Conservation (phyloP, 106 monocot species). For the Gastrodia elata region DNA sequence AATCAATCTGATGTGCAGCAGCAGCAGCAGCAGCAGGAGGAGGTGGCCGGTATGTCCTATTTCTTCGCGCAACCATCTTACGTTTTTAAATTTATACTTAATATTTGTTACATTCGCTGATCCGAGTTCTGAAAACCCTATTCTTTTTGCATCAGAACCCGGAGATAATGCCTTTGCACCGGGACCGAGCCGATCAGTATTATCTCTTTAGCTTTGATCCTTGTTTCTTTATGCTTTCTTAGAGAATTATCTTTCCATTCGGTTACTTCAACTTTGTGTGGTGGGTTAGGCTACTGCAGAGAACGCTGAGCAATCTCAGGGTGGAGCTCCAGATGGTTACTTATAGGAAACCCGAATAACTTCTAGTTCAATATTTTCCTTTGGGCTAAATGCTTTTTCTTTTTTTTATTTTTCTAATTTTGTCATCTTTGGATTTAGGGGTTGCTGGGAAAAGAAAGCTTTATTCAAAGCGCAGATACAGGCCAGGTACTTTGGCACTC, state of each 20-base stretch:
- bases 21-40: not conserved
- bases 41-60: not conserved
- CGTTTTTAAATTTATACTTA: not conserved
- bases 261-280: not conserved
- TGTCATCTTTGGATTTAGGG: not conserved
- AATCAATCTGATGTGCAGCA: not conserved
- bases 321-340: not conserved
- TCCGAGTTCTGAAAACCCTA: slow-evolving; percentile 1
- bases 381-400: not conserved
- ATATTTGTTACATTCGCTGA: not conserved
- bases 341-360: not conserved
- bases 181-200: not conserved
- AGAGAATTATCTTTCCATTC: not conserved
- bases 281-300: not conserved
- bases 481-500: slow-evolving; percentile 5
- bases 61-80: not conserved
- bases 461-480: not conserved
- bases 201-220: not conserved
- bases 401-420: not conserved
- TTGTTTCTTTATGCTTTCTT: not conserved
- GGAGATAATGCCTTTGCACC: not conserved
- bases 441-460: not conserved
- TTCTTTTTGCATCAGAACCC: not conserved
- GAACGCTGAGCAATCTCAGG: not conserved
- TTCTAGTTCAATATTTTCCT: not conserved